Conservation (phyloP, 805 yeast genomes). For the Komagataella phaffii region DNA sequence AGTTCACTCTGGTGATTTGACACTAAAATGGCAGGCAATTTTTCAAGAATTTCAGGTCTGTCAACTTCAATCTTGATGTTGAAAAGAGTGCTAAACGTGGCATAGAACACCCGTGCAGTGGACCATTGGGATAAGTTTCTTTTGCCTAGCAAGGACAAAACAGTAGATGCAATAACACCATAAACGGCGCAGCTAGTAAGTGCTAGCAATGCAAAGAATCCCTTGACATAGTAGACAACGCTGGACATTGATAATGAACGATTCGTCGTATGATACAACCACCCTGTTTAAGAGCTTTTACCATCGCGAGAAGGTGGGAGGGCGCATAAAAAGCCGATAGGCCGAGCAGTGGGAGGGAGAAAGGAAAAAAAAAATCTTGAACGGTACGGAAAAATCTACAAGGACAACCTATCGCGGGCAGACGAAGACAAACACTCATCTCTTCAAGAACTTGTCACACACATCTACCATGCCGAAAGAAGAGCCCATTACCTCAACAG, state of each 20-base stretch:
- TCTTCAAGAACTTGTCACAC: background rate
- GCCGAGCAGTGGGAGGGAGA: background rate
- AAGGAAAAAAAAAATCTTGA: background rate
- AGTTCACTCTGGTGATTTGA: slow-evolving; percentile 88
- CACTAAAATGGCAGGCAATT: slow-evolving; percentile 64
- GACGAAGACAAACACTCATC: background rate
- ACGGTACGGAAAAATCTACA: background rate
- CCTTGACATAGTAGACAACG: slow-evolving; percentile 18
- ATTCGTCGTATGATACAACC: background rate
- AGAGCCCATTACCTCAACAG: background rate
- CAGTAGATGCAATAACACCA: slow-evolving; percentile 66
- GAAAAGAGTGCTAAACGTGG: slow-evolving; percentile 41
- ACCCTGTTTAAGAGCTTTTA: background rate
- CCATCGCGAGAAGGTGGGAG: background rate
- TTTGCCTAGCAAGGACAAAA: slow-evolving; percentile 56
- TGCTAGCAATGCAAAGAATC: slow-evolving; percentile 37
- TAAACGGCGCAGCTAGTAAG: slow-evolving; percentile 51
- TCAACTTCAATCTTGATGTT: slow-evolving; percentile 61
- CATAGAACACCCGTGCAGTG: slow-evolving; percentile 74
- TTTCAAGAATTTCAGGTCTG: slow-evolving; percentile 44
- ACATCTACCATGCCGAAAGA: background rate
- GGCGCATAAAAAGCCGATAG: background rate
- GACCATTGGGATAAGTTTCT: slow-evolving; percentile 77
- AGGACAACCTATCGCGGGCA: background rate
- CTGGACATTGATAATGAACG: background rate